These are phyloP conservation scores for Tritrichomonas musculus DNA, from an alignment of 208 protist genomes.

Conservation along the genomic window DNA sequence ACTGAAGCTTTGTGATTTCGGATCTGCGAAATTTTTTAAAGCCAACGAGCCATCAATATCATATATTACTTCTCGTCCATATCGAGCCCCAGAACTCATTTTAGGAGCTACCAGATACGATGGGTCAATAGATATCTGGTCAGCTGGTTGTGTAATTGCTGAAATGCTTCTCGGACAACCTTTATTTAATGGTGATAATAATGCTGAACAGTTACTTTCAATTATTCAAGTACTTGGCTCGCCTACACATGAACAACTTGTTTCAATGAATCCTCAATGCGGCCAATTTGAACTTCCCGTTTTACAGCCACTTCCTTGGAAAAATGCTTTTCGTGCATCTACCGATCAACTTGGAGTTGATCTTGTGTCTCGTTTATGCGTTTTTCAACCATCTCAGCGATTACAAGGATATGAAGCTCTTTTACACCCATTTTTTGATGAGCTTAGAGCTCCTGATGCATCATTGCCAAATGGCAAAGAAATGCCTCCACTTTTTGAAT, in stretches of 20 bases:
- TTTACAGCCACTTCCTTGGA: constrained; percentile 83
- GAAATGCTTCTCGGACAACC: constrained; percentile 92
- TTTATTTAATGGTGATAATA: constrained; percentile 77
- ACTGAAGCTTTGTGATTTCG: constrained; percentile 32
- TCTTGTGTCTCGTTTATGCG: constrained; percentile 3
- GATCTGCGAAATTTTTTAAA: constrained; percentile 49
- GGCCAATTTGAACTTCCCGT: constrained; percentile 85
- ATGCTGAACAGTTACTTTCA: constrained; percentile 78
- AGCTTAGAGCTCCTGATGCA: constrained; percentile 68
- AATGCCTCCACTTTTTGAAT: constrained; percentile 64
- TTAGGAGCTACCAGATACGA: constrained; percentile 55
- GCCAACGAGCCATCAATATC: constrained; percentile 74
- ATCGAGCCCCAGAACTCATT: constrained; percentile 81
- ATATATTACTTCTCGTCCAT: constrained; percentile 86
- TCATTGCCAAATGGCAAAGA: constrained; percentile 47
- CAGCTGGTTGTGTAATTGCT: constrained; percentile 88
- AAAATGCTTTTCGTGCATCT: constrained; percentile 52
- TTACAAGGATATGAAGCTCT: constrained; percentile 62
- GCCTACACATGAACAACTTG: constrained; percentile 72
- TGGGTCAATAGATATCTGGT: constrained; percentile 45
- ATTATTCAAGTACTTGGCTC: constrained; percentile 77
- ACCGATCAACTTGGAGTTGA: constrained; percentile 34
- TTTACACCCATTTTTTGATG: constrained; percentile 94
- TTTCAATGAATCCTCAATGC: constrained; percentile 80
- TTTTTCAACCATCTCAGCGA: constrained; percentile 29